phyloP scores from a whole-genome alignment of 805 yeast species.

The Myxozyma monticola region DNA sequence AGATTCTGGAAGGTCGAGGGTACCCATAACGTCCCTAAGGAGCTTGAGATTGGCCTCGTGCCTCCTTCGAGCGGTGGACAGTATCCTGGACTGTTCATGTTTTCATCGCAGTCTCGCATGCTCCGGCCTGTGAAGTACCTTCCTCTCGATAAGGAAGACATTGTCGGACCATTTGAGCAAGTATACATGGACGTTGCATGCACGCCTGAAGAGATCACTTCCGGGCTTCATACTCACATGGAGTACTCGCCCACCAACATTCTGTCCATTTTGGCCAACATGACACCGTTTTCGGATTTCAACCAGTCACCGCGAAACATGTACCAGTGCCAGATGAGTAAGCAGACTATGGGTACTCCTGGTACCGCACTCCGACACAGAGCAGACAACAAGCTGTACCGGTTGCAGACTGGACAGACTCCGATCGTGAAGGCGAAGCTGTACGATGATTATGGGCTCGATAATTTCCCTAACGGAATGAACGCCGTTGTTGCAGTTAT shows the following conservation, averaged over 20 bases:
- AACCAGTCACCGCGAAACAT: constrained; percentile 99
- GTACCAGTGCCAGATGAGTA: constrained; percentile 99
- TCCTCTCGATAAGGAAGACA: constrained; percentile 78
- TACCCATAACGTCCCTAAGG: constrained; percentile 71
- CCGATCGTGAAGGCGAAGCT: constrained; percentile 93
- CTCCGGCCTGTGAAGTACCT: constrained; percentile 91
- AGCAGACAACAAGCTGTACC: constrained; percentile 91
- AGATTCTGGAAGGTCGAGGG: constrained; percentile 93
- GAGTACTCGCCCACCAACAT: constrained; percentile 95
- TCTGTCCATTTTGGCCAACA: constrained; percentile 88
- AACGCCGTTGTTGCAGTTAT: constrained; percentile 99
- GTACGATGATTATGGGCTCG: constrained; percentile 96
- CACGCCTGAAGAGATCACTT: constrained; percentile 84
- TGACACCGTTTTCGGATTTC: constrained; percentile 97
- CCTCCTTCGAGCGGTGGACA: constrained; percentile 97
- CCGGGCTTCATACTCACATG: constrained; percentile 82
- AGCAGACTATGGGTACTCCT: constrained; percentile 99
- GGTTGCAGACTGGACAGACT: constrained; percentile 92
- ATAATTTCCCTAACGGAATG: constrained; percentile 96
- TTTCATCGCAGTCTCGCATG: constrained; percentile 93
- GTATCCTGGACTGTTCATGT: constrained; percentile 90
- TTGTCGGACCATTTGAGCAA: constrained; percentile 97
- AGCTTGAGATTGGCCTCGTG: constrained; percentile 89
- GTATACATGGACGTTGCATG: constrained; percentile 96
- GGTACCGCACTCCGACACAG: constrained; percentile 92